These are phyloP conservation scores for Rachicladosporium sp. DNA, from an alignment of 2,329 filamentous ascomycete species.

Conservation along the genomic window DNA sequence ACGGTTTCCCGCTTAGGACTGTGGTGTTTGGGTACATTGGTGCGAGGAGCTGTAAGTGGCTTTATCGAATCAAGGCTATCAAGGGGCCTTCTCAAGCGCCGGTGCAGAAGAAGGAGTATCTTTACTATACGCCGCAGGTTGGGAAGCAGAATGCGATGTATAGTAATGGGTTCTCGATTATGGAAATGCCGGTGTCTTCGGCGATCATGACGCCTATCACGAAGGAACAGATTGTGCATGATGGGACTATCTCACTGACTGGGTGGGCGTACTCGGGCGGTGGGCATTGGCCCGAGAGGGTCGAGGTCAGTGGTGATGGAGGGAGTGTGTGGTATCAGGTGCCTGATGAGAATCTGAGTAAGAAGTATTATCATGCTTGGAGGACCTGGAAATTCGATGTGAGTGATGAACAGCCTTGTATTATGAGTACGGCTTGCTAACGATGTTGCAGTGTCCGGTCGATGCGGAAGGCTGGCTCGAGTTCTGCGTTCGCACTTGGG, in stretches of 20 bases:
- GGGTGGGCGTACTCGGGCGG: constrained; percentile 35
- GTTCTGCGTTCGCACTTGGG: constrained; percentile 32
- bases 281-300: constrained; percentile 40
- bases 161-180: constrained; percentile 47
- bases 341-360: constrained; percentile 45
- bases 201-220: constrained; percentile 54
- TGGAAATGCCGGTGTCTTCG: constrained; percentile 58
- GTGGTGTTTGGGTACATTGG: constrained; percentile 54
- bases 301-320: constrained; percentile 52
- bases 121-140: constrained; percentile 57
- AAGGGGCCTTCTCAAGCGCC: constrained; percentile 43
- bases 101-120: constrained; percentile 53
- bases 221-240: constrained; percentile 49
- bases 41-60: constrained; percentile 51
- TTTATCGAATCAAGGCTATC: constrained; percentile 51
- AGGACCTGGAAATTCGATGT: constrained; percentile 51
- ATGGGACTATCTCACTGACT: constrained; percentile 44
- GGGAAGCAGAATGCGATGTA: constrained; percentile 55
- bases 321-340: constrained; percentile 54
- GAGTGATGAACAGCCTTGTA: too few species aligned
- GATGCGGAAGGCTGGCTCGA: constrained; percentile 37
- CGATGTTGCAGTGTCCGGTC: constrained; percentile 30
- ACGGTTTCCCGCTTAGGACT: constrained; percentile 50
- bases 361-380: constrained; percentile 54
- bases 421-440: too few species aligned